These are phyloP conservation scores for Celoporthe dispersa DNA, from an alignment of 2,329 filamentous ascomycete genomes.

Conservation along the genomic window DNA sequence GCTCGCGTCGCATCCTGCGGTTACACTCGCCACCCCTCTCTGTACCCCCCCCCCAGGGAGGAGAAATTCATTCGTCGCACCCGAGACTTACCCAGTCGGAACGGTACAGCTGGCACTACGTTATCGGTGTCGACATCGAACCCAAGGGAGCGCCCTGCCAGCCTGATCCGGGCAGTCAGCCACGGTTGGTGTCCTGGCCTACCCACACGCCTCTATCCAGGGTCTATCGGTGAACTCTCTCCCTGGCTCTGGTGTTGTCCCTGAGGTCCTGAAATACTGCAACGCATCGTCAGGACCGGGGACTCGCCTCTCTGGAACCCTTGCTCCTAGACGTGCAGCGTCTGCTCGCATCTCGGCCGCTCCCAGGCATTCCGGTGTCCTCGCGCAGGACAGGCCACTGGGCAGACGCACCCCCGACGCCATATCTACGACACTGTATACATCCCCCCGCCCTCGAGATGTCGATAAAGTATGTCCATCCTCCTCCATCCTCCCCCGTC, in stretches of 20 bases:
- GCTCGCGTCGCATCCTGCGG: background rate
- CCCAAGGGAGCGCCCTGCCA: background rate
- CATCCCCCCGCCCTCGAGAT: constrained; percentile 44
- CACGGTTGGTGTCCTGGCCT: background rate
- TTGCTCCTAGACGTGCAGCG: background rate
- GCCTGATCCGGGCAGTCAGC: background rate
- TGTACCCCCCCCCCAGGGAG: background rate
- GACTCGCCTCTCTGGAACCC: background rate
- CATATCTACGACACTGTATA: constrained; percentile 9
- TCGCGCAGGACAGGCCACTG: background rate
- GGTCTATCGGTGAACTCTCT: background rate
- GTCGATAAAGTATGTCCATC: constrained; percentile 59
- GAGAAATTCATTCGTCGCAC: background rate
- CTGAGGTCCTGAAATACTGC: background rate
- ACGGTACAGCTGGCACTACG: background rate
- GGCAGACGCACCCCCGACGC: background rate
- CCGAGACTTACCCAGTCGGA: background rate
- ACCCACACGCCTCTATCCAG: background rate
- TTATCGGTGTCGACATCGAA: background rate
- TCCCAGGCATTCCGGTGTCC: background rate
- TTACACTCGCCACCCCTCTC: constrained; percentile 7
- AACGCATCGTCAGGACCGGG: background rate
- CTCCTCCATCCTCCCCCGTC: constrained; percentile 14
- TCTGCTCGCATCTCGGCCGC: constrained; percentile 8
- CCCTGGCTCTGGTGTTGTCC: background rate